phyloP scores from a whole-genome alignment of 176 grass and related monocot species.

The Otatea glauca region DNA sequence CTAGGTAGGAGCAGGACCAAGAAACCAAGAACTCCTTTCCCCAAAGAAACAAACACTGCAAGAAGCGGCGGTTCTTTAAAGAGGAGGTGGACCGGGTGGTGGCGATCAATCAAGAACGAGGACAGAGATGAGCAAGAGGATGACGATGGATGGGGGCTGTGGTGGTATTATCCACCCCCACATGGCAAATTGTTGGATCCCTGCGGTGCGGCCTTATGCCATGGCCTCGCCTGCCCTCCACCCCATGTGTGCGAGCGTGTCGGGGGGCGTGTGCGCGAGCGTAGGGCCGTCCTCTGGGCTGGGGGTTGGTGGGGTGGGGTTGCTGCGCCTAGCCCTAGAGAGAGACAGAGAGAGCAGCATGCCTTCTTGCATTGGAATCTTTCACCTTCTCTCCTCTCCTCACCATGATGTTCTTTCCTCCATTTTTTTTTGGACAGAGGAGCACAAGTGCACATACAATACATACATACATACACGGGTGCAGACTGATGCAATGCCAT shows the following conservation, averaged over 20 bases:
- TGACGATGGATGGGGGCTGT: slow-evolving; percentile 32
- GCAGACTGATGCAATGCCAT: background rate
- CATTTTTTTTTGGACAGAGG: background rate
- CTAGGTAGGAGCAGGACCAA: background rate
- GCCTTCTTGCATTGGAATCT: slow-evolving; percentile 34
- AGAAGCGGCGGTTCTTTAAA: background rate
- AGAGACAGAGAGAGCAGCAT: background rate
- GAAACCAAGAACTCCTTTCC: background rate
- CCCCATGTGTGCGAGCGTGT: slow-evolving; percentile 50
- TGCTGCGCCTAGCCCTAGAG: background rate
- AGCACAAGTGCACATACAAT: background rate
- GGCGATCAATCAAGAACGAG: slow-evolving; percentile 28
- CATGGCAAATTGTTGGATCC: slow-evolving; percentile 43
- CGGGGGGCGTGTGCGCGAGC: slow-evolving; percentile 39
- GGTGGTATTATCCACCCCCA: slow-evolving; percentile 17
- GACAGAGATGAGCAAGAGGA: background rate
- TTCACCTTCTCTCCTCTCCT: background rate
- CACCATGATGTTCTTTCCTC: background rate
- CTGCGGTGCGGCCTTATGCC: slow-evolving; percentile 37
- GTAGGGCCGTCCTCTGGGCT: slow-evolving; percentile 26
- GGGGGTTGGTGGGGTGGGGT: slow-evolving; percentile 1
- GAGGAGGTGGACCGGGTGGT: background rate
- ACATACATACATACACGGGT: background rate
- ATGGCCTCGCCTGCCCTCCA: slow-evolving; percentile 21
- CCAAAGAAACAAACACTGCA: slow-evolving; percentile 4